phyloP scores from a whole-genome alignment of 1,284 basidiomycete species.

The Apiotrichum veenhuisii region DNA sequence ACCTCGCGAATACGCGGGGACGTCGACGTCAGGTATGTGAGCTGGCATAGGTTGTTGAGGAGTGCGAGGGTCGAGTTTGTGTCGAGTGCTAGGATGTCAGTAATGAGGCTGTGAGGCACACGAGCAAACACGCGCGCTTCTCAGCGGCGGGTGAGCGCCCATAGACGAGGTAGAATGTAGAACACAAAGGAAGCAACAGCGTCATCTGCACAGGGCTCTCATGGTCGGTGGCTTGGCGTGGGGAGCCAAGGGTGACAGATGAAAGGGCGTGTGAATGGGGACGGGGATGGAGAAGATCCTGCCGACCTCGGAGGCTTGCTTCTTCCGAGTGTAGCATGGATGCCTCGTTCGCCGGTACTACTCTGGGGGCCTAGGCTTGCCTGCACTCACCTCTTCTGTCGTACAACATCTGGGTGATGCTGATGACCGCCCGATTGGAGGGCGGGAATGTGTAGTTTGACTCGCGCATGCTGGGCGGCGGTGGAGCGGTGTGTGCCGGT shows the following conservation, averaged over 20 bases:
- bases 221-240: background rate
- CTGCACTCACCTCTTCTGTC: constrained; percentile 78
- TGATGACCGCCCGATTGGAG: constrained; percentile 92
- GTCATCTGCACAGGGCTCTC: background rate
- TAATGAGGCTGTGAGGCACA: background rate
- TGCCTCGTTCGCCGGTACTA: too few relatives aligned
- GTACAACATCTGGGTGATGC: constrained; percentile 90
- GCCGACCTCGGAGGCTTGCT: too few relatives aligned
- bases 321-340: too few relatives aligned
- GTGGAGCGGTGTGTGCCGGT: background rate
- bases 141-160: too few relatives aligned
- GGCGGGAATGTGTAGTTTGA: constrained; percentile 93
- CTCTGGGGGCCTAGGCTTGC: too few relatives aligned
- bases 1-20: constrained; percentile 97
- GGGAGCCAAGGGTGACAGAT: background rate
- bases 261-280: background rate
- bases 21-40: constrained; percentile 94
- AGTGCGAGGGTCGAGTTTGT: constrained; percentile 84
- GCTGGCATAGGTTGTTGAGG: constrained; percentile 94
- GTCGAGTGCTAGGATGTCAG: constrained; percentile 70
- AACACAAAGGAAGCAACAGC: background rate
- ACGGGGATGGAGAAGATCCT: too few relatives aligned
- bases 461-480: constrained; percentile 70
- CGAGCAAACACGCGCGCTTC: background rate
- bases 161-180: too few relatives aligned